These are phyloP conservation scores for Chaetoscypha palmicola DNA, from an alignment of 2,329 filamentous ascomycete species.

Conservation along the genomic window DNA sequence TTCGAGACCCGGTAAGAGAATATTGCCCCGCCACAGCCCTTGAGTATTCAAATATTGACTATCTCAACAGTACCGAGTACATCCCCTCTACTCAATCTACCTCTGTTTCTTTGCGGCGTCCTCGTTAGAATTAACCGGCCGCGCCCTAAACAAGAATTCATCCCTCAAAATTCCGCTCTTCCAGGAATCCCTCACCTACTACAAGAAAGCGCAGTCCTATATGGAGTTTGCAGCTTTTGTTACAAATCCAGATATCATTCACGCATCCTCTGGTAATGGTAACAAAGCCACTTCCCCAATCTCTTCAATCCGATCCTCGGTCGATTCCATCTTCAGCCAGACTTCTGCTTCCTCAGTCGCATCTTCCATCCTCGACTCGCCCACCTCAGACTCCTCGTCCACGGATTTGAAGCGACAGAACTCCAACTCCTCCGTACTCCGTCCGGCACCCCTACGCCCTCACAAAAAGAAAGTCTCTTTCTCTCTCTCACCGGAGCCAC, in stretches of 20 bases:
- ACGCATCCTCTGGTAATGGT: background rate
- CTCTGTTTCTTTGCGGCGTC: conserved; percentile 29
- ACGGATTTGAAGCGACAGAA: conserved; percentile 1
- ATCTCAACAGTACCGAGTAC: conserved; percentile 16
- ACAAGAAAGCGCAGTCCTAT: conserved; percentile 21
- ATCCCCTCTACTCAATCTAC: conserved; percentile 28
- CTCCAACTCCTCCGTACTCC: background rate
- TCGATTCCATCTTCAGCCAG: conserved; percentile 26
- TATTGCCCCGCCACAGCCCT: background rate
- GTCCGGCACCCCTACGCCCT: conserved; percentile 13
- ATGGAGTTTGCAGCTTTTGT: conserved; percentile 21
- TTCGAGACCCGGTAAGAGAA: conserved; percentile 26
- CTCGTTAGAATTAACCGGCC: conserved; percentile 26
- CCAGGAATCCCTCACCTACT: conserved; percentile 24
- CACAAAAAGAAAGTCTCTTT: conserved; percentile 30
- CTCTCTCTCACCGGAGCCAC: conserved; percentile 8
- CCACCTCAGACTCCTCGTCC: conserved; percentile 10
- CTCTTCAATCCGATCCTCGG: conserved; percentile 25
- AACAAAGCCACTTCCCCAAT: conserved; percentile 14
- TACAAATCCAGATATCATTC: conserved; percentile 11
- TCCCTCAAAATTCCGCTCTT: conserved; percentile 26
- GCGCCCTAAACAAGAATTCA: conserved; percentile 21
- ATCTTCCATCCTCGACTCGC: conserved; percentile 14
- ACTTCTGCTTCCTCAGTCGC: conserved; percentile 15
- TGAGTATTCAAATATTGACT: conserved; percentile 4